Conservation (phyloP, 2,329 filamentous ascomycete species). For the Biscogniauxia mediterranea region DNA sequence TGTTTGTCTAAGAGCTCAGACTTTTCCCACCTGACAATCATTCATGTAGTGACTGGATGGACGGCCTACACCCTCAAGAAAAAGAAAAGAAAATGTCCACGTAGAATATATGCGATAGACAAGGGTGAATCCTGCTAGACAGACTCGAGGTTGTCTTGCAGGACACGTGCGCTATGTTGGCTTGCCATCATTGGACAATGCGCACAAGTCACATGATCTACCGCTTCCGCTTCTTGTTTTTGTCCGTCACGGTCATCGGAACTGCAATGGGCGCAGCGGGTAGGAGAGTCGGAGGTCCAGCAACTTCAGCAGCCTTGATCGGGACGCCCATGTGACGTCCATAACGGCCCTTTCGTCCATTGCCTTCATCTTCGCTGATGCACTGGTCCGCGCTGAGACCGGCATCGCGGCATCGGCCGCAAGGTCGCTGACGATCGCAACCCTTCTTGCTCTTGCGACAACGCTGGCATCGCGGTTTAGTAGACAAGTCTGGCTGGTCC, state of each 20-base stretch:
- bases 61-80: background rate
- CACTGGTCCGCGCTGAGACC: slow-evolving; percentile 91
- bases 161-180: slow-evolving; percentile 5
- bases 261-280: slow-evolving; percentile 43
- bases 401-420: slow-evolving; percentile 91
- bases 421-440: slow-evolving; percentile 93
- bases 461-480: slow-evolving; percentile 94
- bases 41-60: background rate
- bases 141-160: slow-evolving; percentile 6
- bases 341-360: slow-evolving; percentile 93
- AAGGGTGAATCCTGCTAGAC: background rate
- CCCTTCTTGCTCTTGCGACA: slow-evolving; percentile 99
- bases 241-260: slow-evolving; percentile 47
- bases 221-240: slow-evolving; percentile 63
- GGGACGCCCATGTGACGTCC: slow-evolving; percentile 69
- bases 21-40: background rate
- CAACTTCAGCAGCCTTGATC: slow-evolving; percentile 55
- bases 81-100: background rate
- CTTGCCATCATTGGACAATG: slow-evolving; percentile 2
- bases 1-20: background rate
- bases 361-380: slow-evolving; percentile 96
- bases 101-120: background rate
- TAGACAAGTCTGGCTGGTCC: slow-evolving; percentile 87
- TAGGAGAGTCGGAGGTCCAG: slow-evolving; percentile 34
- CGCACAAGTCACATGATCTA: slow-evolving; percentile 29